Evolutionary conservation across 176 grass and related monocot genomes (phyloP).

Genomic region (Calamus simplicifolius): DNA sequence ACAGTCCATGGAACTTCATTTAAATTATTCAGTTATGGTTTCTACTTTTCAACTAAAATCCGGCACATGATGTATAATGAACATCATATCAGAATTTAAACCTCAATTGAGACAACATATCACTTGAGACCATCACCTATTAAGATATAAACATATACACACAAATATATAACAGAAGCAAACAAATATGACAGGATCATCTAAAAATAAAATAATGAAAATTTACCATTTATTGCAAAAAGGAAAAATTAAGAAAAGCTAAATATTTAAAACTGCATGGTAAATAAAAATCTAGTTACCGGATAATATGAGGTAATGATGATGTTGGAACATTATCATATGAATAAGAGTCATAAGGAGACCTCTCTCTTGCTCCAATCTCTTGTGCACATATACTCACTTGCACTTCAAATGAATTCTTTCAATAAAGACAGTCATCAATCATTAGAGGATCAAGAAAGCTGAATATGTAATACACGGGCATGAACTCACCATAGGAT

Average conservation of each 20-base stretch:
- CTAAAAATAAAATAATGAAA: neutral
- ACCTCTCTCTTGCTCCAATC: constrained; percentile 45
- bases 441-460: constrained; percentile 22
- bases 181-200: too few species aligned
- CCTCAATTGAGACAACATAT: too few species aligned
- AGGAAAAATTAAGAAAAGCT: constrained; percentile 17
- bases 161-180: too few species aligned
- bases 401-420: constrained; percentile 60
- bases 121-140: too few species aligned
- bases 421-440: constrained; percentile 25
- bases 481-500: constrained; percentile 40
- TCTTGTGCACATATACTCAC: constrained; percentile 58
- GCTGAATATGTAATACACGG: constrained; percentile 4
- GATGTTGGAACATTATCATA: constrained; percentile 59
- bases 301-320: constrained; percentile 44
- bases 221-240: neutral
- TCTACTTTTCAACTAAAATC: too few species aligned
- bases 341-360: constrained; percentile 60
- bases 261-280: constrained; percentile 3
- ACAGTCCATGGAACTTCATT: too few species aligned
- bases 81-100: too few species aligned
- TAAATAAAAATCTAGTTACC: constrained; percentile 34
- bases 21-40: too few species aligned
- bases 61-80: too few species aligned
- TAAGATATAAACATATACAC: too few species aligned